phyloP scores from a whole-genome alignment of 2,329 filamentous ascomycete species.

The Diaporthe destruens region DNA sequence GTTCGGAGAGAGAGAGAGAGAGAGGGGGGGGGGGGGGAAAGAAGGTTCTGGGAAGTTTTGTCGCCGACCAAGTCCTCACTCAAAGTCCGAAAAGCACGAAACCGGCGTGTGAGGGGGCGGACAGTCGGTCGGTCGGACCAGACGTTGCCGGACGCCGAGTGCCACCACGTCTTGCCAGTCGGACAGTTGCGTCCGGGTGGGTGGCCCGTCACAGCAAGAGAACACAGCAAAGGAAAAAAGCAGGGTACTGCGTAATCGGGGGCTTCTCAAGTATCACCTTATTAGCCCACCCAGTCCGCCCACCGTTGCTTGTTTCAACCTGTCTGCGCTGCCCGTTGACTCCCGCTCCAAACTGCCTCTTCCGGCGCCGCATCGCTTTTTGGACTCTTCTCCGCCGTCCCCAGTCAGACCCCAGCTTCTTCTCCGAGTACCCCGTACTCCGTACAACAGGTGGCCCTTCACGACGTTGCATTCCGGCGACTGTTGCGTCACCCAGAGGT shows the following conservation, averaged over 20 bases:
- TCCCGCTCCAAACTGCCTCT: background rate
- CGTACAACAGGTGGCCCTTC: background rate
- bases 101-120: background rate
- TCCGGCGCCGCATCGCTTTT: background rate
- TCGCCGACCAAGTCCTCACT: background rate
- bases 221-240: background rate
- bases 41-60: background rate
- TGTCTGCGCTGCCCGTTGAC: no score
- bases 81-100: background rate
- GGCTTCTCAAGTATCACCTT: background rate
- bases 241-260: no score
- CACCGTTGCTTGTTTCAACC: background rate
- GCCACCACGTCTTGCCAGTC: background rate
- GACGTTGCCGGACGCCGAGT: slow-evolving; percentile 7
- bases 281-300: background rate
- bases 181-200: slow-evolving; percentile 6
- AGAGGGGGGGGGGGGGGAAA: no score
- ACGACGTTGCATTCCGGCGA: background rate
- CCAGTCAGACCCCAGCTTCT: background rate
- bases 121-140: background rate
- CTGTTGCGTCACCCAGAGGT: background rate
- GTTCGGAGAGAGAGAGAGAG: background rate
- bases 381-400: background rate
- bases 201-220: background rate
- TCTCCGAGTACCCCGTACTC: no score